A percentile compares a stretch with the other conserved stretches of the same genome.
phyloP scores from a whole-genome alignment of 371 early-diverging fungal genomes.

The Mucor circinelloides region DNA sequence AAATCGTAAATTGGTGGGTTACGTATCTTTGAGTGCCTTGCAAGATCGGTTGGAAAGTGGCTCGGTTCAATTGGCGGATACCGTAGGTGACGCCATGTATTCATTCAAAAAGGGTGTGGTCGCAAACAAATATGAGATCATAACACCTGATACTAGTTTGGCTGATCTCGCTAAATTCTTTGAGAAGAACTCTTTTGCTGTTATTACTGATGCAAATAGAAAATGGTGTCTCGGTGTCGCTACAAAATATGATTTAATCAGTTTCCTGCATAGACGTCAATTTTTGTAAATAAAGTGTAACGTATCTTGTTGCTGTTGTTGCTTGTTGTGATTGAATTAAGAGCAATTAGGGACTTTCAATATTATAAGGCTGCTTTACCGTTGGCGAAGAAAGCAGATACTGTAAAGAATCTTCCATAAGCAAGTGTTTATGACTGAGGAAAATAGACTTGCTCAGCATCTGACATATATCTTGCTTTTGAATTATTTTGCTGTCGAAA shows the following conservation, averaged over 20 bases:
- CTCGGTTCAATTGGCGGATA: conserved; percentile 42
- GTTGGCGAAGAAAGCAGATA: too few relatives aligned
- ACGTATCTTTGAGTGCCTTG: conserved; percentile 69
- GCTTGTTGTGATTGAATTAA: too few relatives aligned
- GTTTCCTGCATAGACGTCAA: conserved; percentile 62
- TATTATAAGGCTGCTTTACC: too few relatives aligned
- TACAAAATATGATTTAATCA: conserved; percentile 79
- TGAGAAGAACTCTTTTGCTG: conserved; percentile 79
- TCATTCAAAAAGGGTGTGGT: conserved; percentile 47
- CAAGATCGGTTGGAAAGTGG: conserved; percentile 64
- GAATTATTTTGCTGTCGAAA: too few relatives aligned
- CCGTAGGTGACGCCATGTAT: conserved; percentile 68
- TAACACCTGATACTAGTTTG: conserved; percentile 82
- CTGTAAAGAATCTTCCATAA: too few relatives aligned
- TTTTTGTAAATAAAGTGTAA: conserved; percentile 28
- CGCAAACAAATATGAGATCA: conserved; percentile 60
- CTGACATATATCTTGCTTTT: too few relatives aligned
- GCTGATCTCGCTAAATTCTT: conserved; percentile 77
- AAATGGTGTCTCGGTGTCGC: conserved; percentile 85
- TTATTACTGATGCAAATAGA: conserved; percentile 80
- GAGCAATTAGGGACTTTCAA: too few relatives aligned
- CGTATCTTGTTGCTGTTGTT: too few relatives aligned
- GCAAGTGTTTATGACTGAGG: too few relatives aligned
- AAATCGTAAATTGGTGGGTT: conserved; percentile 75
- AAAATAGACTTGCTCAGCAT: too few relatives aligned